Evolutionary conservation across 1,139 yeast genomes (phyloP).

Genomic region (Pichiaceae sp.): DNA sequence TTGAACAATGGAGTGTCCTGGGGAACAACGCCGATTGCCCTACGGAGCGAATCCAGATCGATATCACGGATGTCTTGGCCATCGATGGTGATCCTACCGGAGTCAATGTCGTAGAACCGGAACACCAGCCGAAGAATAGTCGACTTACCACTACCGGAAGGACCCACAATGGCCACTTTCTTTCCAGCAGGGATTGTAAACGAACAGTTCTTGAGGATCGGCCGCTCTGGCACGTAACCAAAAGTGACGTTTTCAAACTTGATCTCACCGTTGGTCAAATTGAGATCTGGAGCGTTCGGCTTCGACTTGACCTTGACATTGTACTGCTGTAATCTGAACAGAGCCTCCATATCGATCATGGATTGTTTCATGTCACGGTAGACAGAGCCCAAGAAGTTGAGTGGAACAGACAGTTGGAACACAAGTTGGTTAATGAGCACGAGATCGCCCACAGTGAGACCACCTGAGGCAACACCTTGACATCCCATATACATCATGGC

Average conservation of each 20-base stretch:
- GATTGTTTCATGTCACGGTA: conserved; percentile 93
- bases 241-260: conserved; percentile 85
- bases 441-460: conserved; percentile 86
- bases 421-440: conserved; percentile 95
- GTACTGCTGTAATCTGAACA: conserved; percentile 74
- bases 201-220: conserved; percentile 71
- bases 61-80: conserved; percentile 82
- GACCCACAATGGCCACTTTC: conserved; percentile 90
- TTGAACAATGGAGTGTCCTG: conserved; percentile 96
- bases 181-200: conserved; percentile 88
- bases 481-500: conserved; percentile 99
- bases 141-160: conserved; percentile 93
- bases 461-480: conserved; percentile 76
- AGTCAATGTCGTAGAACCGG: conserved; percentile 77
- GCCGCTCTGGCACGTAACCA: conserved; percentile 85
- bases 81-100: conserved; percentile 76
- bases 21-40: conserved; percentile 84
- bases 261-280: conserved; percentile 57
- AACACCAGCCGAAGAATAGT: conserved; percentile 78
- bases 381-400: conserved; percentile 90
- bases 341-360: conserved; percentile 83
- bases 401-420: conserved; percentile 89
- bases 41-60: conserved; percentile 67
- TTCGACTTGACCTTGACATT: conserved; percentile 57
- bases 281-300: conserved; percentile 53